Percentiles rank a stretch among this genome's conserved stretches.
Evolutionary conservation across 352 stramenopile species (phyloP).

Genomic region (Phytophthora ramorum): DNA sequence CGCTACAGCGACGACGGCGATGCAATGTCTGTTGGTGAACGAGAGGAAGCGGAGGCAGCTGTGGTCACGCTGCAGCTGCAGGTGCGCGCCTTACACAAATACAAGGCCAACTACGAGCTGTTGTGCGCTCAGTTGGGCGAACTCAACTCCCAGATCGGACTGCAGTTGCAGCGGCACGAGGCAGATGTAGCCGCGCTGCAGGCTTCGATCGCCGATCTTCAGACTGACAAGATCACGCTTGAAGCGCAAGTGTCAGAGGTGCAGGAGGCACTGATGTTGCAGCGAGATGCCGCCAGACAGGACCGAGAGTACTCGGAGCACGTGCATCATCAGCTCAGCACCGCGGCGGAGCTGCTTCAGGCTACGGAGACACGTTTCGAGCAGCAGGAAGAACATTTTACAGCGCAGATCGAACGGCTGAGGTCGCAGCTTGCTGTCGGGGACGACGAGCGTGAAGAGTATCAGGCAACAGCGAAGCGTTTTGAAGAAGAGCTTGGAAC

Average conservation of each 20-base stretch:
- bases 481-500: constrained; percentile 36
- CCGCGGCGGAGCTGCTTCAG: constrained; percentile 64
- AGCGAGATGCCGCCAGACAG: constrained; percentile 34
- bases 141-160: constrained; percentile 72
- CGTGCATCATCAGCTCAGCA: constrained; percentile 68
- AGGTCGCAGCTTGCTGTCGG: constrained; percentile 14
- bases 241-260: constrained; percentile 23
- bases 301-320: constrained; percentile 66
- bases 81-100: constrained; percentile 64
- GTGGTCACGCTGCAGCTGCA: constrained; percentile 49
- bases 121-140: constrained; percentile 72
- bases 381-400: constrained; percentile 42
- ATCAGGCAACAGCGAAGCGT: constrained; percentile 5
- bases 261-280: constrained; percentile 24
- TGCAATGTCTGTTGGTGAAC: constrained; percentile 8
- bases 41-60: constrained; percentile 13
- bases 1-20: neutral
- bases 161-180: constrained; percentile 77
- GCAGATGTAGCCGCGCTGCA: constrained; percentile 62
- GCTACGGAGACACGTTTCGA: constrained; percentile 58
- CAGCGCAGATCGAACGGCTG: constrained; percentile 26
- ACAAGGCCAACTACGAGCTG: constrained; percentile 83
- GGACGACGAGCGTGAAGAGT: constrained; percentile 12
- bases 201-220: constrained; percentile 42
- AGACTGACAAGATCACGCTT: constrained; percentile 49